Base-by-base conservation (phyloP, 352 stramenopile genomes). In the Phytopythium sindhum region DNA sequence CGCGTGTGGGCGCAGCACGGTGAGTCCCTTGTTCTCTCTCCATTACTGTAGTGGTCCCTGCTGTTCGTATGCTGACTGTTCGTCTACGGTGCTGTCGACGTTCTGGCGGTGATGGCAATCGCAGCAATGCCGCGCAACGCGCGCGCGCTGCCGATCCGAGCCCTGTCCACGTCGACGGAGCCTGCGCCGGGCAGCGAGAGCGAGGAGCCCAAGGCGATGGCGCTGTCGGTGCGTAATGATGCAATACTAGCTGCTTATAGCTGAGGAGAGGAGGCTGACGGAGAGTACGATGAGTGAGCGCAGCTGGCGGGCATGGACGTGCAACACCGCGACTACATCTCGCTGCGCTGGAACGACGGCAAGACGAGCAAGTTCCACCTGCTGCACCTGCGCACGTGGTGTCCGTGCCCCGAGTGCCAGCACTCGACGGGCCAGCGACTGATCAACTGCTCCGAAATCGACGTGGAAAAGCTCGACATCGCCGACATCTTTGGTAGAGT, bases 401-500 rank as follows among this genome's bases (percentile, higher is more conserved):
- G 86, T 41, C 63, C 73, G 57, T 95, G 86, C 39, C 61, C 79
- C 0, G 54, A 78, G 58, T 95, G 86, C 61, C 78, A 89, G 60
- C 85, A 93, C 57, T 68, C 77, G 57, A 93, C 84, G 21, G 86
- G 86, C 50, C 86, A 95, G 64, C 72, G 86, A n/a, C 77, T 93
- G 29, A 69, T 93, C n/a, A 95, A 93, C 64, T 73, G 72, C 62
- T 72, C 81, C 21, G 84, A 95, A 41, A 72, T 93, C 51, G 60
- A 76, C 31, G 61, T 72, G 15, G 64, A 78, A 8, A 67, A 72
- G 28, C 61, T 90, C 24, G 78, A 89, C 52, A 91, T 95, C 53
- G 78, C 85, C 24, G 78, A 91, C 65, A 78, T 93, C 28, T 91
- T 80, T 57, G 75, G 86, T 95, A 68, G 21, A 8, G 42, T 41